Percentiles rank a stretch among this genome's conserved stretches.
These are phyloP conservation scores for Agaricus sinodeliciosus DNA, from an alignment of 768 basidiomycete species.

Conservation along the genomic window DNA sequence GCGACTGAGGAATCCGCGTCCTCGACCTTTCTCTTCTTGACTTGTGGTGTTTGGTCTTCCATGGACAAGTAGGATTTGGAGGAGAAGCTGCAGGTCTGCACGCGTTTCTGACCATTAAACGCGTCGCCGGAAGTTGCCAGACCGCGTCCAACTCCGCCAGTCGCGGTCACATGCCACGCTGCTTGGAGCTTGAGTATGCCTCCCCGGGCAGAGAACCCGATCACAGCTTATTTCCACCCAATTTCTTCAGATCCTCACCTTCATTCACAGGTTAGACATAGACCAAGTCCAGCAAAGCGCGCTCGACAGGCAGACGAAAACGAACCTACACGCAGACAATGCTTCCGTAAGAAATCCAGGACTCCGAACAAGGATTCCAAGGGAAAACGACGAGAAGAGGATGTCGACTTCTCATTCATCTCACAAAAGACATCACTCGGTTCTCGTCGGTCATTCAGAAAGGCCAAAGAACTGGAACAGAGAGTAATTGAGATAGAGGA, in stretches of 20 bases:
- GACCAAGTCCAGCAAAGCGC: not conserved
- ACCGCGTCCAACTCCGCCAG: constrained; percentile 27
- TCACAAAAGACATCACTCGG: not conserved
- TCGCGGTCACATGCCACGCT: constrained; percentile 15
- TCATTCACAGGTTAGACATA: not conserved
- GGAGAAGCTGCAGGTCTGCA: constrained; percentile 4
- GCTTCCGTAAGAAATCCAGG: constrained; percentile 3
- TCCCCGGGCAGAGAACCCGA: constrained; percentile 11
- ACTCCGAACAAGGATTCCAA: not conserved
- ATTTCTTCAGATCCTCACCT: not conserved
- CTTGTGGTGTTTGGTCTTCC: constrained; percentile 23
- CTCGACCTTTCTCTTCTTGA: constrained; percentile 59
- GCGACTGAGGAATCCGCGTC: constrained; percentile 25
- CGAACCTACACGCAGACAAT: not conserved
- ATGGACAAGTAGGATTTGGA: constrained; percentile 1
- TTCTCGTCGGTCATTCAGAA: not conserved
- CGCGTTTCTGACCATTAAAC: constrained; percentile 16
- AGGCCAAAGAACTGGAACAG: not conserved
- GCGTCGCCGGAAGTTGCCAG: constrained; percentile 31
- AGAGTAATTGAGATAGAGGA: not conserved
- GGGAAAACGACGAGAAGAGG: not conserved
- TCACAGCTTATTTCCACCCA: constrained; percentile 18
- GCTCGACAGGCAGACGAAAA: not conserved
- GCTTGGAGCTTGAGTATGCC: not conserved
- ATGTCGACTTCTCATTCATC: not conserved